Conservation (phyloP, 805 yeast species). For the Groenewaldozyma salmanticensis region DNA sequence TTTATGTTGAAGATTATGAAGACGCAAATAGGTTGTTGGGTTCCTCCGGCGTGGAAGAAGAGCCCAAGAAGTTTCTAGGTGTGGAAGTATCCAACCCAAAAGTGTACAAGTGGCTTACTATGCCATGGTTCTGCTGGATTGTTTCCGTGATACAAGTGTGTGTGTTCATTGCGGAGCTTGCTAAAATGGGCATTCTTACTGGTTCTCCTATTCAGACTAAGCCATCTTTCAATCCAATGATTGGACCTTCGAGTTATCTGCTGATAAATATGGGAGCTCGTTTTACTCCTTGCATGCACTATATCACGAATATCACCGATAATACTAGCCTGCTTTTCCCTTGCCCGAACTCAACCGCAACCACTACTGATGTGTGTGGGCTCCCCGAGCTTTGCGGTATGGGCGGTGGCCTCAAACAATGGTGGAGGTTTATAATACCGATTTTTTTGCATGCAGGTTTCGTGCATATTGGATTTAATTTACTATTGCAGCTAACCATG, state of each 20-base stretch:
- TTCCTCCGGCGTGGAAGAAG: neutral
- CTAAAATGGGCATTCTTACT: conserved; percentile 46
- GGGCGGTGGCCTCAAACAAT: conserved; percentile 45
- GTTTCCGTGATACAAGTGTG: conserved; percentile 31
- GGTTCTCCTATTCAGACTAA: conserved; percentile 57
- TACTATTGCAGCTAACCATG: conserved; percentile 49
- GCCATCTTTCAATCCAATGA: conserved; percentile 70
- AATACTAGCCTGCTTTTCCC: conserved; percentile 42
- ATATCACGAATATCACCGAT: conserved; percentile 40
- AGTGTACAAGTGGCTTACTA: conserved; percentile 14
- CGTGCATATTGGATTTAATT: conserved; percentile 54
- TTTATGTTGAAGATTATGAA: neutral
- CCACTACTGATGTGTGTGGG: conserved; percentile 45
- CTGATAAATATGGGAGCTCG: conserved; percentile 63
- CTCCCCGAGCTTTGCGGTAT: conserved; percentile 54
- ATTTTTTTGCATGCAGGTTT: conserved; percentile 69
- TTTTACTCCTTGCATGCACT: conserved; percentile 61
- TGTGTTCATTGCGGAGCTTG: conserved; percentile 55
- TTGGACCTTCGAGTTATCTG: conserved; percentile 63
- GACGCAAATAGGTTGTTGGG: neutral
- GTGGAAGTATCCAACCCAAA: neutral
- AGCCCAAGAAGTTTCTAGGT: neutral
- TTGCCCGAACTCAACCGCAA: conserved; percentile 56
- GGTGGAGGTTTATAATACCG: conserved; percentile 63
- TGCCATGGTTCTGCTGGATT: conserved; percentile 25